phyloP scores from a whole-genome alignment of 169 alveolate genomes.

The Plasmodium coatneyi region DNA sequence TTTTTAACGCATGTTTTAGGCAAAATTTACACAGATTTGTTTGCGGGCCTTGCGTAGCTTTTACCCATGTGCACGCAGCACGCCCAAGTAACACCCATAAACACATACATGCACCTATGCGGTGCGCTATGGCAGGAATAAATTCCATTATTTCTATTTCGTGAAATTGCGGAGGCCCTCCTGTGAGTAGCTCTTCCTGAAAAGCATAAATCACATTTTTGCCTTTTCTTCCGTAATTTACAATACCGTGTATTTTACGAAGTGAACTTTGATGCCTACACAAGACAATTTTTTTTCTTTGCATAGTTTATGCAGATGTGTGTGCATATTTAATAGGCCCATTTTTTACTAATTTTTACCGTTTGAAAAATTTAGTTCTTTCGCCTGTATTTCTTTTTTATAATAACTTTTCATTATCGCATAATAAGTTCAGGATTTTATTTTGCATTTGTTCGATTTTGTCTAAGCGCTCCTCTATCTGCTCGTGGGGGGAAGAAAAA shows the following conservation, averaged over 20 bases:
- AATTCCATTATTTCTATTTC: neutral
- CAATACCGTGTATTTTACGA: neutral
- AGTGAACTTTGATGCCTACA: neutral
- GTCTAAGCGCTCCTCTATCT: slow-evolving; percentile 57
- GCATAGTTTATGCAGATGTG: slow-evolving; percentile 1
- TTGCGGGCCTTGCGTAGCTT: neutral
- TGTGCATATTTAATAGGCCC: neutral
- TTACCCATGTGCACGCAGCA: neutral
- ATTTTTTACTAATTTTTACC: neutral
- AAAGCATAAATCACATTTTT: neutral
- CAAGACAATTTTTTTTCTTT: neutral
- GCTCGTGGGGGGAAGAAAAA: neutral
- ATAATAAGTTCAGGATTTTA: slow-evolving; percentile 42
- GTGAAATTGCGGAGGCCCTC: neutral
- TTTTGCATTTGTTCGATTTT: slow-evolving; percentile 23
- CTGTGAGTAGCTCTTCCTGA: neutral
- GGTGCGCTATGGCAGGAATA: neutral
- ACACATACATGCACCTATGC: slow-evolving; percentile 1
- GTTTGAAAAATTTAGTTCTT: neutral
- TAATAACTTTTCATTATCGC: slow-evolving; percentile 53
- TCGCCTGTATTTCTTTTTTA: slow-evolving; percentile 7
- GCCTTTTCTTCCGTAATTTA: neutral
- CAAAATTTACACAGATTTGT: neutral
- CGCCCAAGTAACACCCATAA: neutral
- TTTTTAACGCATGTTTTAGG: neutral